Conservation (phyloP, 805 yeast species). For the Limtongozyma cylindracea region DNA sequence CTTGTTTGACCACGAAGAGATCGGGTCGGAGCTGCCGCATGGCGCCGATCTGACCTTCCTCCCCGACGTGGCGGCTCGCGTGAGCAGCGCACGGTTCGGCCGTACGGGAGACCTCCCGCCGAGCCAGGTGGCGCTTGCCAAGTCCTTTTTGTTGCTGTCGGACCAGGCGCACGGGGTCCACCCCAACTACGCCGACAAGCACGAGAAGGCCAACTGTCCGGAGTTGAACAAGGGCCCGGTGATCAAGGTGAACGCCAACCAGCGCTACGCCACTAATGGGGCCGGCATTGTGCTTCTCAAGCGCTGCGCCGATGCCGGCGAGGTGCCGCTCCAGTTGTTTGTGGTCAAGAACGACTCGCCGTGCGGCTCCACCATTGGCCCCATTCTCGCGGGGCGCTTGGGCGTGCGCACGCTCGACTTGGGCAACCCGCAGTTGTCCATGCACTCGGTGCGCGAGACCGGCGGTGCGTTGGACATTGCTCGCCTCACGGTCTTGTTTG, state of each 20-base stretch:
- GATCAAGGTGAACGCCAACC: constrained; percentile 82
- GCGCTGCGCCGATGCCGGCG: constrained; percentile 34
- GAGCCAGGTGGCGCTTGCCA: constrained; percentile 20
- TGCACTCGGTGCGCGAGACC: constrained; percentile 89
- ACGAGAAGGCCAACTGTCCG: constrained; percentile 66
- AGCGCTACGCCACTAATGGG: constrained; percentile 83
- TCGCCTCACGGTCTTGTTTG: constrained; percentile 32
- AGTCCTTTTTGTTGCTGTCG: constrained; percentile 72
- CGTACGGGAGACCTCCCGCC: too few relatives aligned
- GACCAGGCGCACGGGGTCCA: constrained; percentile 97
- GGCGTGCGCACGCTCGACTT: constrained; percentile 76
- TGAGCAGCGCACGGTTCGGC: too few relatives aligned
- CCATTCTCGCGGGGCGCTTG: constrained; percentile 65
- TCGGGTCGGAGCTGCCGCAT: constrained; percentile 84
- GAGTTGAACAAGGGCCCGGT: constrained; percentile 76
- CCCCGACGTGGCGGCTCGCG: constrained; percentile 50
- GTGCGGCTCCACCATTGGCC: constrained; percentile 94
- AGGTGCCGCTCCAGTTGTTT: constrained; percentile 73
- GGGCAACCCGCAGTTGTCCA: constrained; percentile 79
- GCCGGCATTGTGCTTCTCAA: constrained; percentile 67
- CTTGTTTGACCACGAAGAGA: constrained; percentile 87
- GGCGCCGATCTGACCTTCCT: constrained; percentile 90
- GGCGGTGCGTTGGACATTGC: constrained; percentile 60
- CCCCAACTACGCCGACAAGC: constrained; percentile 61
- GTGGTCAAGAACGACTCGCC: constrained; percentile 87